phyloP scores from a whole-genome alignment of 495 filamentous ascomycete species.

The Chaetomidium leptoderma region DNA sequence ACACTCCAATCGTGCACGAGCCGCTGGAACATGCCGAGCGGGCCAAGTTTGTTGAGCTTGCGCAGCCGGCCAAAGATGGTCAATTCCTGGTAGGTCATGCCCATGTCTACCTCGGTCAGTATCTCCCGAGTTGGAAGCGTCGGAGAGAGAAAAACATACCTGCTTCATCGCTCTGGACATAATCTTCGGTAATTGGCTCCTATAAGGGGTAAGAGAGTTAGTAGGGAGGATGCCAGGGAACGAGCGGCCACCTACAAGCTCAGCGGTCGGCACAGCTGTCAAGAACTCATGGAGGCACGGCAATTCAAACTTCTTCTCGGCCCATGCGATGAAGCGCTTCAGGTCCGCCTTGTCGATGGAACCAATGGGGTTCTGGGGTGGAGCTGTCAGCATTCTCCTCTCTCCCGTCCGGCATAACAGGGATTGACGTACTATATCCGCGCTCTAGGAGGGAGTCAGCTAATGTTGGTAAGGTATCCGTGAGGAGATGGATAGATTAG shows the following conservation, averaged over 20 bases:
- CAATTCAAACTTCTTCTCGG: slow-evolving; percentile 55
- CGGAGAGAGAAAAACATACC: slow-evolving; percentile 42
- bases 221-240: neutral
- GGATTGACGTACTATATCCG: slow-evolving; percentile 18
- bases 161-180: slow-evolving; percentile 67
- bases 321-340: slow-evolving; percentile 71
- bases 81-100: slow-evolving; percentile 53
- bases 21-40: slow-evolving; percentile 64
- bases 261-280: slow-evolving; percentile 71
- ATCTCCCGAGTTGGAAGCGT: slow-evolving; percentile 9
- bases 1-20: slow-evolving; percentile 68
- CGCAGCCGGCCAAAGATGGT: slow-evolving; percentile 47
- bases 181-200: slow-evolving; percentile 67
- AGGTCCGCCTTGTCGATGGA: slow-evolving; percentile 69
- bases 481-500: neutral
- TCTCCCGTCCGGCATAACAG: slow-evolving; percentile 38
- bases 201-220: neutral
- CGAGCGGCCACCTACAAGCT: slow-evolving; percentile 43
- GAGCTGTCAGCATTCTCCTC: slow-evolving; percentile 41
- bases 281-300: slow-evolving; percentile 76
- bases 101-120: slow-evolving; percentile 16
- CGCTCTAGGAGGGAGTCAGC: slow-evolving; percentile 14
- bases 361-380: slow-evolving; percentile 59
- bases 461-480: no score
- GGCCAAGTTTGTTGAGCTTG: slow-evolving; percentile 69